Evolutionary conservation across 1,139 yeast genomes (phyloP), one percentile per base, ranked within the genome.

Genomic region (Zygosaccharomyces pseudobailii): DNA sequence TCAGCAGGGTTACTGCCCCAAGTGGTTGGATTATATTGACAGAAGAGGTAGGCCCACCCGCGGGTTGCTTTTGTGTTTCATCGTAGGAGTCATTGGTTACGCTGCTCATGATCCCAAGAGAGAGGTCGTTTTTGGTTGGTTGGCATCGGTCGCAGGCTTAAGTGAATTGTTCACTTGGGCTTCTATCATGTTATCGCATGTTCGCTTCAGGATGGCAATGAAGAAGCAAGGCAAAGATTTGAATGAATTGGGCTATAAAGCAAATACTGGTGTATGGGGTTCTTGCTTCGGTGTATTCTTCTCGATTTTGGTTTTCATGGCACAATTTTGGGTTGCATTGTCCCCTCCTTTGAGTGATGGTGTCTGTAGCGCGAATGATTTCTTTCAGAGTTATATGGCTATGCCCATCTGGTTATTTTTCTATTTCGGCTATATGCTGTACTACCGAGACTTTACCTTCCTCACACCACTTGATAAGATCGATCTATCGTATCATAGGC

Each of bases 121-220:
- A 65, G 80, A 76, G 52, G 75, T 72, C 28, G 87, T 87, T 10
- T 70, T 81, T 89, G 25, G 83, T 79, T 64, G 88, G 89, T 44
- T 92, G 87, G 64, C 87, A 63, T 87, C 96, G 23, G 71, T 89
- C 42, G 84, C 95, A 13, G 96, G 95, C 58, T 78, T 88, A 54
- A 79, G 87, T 44, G 94, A 86, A 68, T 71, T 84, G 58, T 83
- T 85, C 53, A 95, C 94, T 45, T 75, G 89, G 63, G 87, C 92
- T 31, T 89, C 95, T 37, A 85, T 88, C 58, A 80, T 84, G 62
- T 62, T 84, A 47, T 81, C 88, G 57, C 95, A 83, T 57, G 72
- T 88, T 51, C 77, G 95, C 66, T 87, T 87, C 70, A 81, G 96
- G 71, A 66, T 74, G 45, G 96, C 95, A 1, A 74, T 88, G 71